Base-by-base conservation (phyloP, 2,329 filamentous ascomycete species). In the Aureobasidium leucospermi region DNA sequence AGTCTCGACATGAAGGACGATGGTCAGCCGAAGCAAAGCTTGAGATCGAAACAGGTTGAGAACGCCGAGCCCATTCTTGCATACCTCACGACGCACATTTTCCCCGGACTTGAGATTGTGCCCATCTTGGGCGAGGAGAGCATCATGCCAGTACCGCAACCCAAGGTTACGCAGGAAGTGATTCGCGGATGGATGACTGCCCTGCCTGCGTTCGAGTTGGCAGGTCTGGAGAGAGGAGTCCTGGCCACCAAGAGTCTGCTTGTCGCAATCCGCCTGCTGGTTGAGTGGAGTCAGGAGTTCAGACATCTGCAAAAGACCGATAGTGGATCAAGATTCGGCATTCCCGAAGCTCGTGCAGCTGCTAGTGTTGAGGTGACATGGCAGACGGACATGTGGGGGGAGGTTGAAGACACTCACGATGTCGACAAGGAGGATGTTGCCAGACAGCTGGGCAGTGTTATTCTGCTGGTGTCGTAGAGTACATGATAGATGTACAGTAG, bases 371-470 rank as follows among this genome's bases (percentile, higher is more conserved):
- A 99, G 77, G 90, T 96, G 15, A 81, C 84, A 64, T 96, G 90
- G 87, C 94, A 99, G 81, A 95, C 87, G 1, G 78, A 82, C 31
- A 86, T 88, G 74, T 97, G 94, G 93, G 94, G 94, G 8, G 92
- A 96, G 78, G 94, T 99, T 0, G 94, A 99, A 73, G 92, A 99
- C 74, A 96, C 92, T 31, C 94, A 99, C 75, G 94, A 99, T 78
- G 94, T 99, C 1, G 88, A 96, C 68, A 89, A 86, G 73, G 93
- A 96, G 74, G 94, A 99, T 73, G 67, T 97, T 65, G 83, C 85
- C 70, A 82, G 93, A 68, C 94, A 97, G 76, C 76, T 97, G 61
- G 94, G 93, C 13, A 95, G 90, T 71, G 89, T 90, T 10, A 81
- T 96, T 15, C 71, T 97, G 68, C 76, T 97, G 52, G 88, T 96